A percentile compares a stretch with the other conserved stretches of the same genome.
phyloP scores from a whole-genome alignment of 352 stramenopile species.

The Phytophthora macrochlamydospora region DNA sequence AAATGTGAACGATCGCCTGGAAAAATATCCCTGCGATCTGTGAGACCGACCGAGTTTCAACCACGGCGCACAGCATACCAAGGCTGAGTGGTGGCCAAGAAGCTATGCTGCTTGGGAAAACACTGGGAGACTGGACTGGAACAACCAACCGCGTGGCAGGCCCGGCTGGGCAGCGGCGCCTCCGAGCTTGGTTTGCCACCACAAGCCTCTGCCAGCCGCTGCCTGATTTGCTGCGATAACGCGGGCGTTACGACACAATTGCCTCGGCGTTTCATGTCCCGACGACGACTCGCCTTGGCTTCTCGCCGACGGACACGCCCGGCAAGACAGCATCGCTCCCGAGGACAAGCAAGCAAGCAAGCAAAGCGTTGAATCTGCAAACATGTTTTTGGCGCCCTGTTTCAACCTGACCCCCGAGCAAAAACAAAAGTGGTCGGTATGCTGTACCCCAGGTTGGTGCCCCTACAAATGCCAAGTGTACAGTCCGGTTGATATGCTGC shows the following conservation, averaged over 20 bases:
- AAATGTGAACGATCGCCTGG: too few species aligned
- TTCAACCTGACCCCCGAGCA: slow-evolving; percentile 26
- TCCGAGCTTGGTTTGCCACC: too few species aligned
- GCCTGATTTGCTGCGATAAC: too few species aligned
- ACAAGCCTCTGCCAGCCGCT: too few species aligned
- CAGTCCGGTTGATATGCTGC: background rate
- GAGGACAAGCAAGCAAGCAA: background rate
- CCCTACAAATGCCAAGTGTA: too few species aligned
- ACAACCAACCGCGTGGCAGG: too few species aligned
- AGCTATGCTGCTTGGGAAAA: background rate
- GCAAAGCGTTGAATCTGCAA: slow-evolving; percentile 11
- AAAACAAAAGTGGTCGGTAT: background rate
- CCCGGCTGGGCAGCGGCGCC: too few species aligned
- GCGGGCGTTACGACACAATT: too few species aligned
- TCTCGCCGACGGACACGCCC: background rate
- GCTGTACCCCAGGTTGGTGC: too few species aligned
- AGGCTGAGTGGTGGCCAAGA: background rate
- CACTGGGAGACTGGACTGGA: too few species aligned
- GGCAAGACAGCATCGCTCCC: background rate
- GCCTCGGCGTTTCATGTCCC: background rate
- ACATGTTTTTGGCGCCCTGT: slow-evolving; percentile 18
- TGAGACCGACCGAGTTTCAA: slow-evolving; percentile 14
- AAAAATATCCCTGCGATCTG: too few species aligned
- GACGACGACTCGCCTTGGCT: background rate
- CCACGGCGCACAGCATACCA: slow-evolving; percentile 5